These are phyloP conservation scores for Ichthyophonus hoferi DNA, from an alignment of 208 protist genomes.

Conservation along the genomic window DNA sequence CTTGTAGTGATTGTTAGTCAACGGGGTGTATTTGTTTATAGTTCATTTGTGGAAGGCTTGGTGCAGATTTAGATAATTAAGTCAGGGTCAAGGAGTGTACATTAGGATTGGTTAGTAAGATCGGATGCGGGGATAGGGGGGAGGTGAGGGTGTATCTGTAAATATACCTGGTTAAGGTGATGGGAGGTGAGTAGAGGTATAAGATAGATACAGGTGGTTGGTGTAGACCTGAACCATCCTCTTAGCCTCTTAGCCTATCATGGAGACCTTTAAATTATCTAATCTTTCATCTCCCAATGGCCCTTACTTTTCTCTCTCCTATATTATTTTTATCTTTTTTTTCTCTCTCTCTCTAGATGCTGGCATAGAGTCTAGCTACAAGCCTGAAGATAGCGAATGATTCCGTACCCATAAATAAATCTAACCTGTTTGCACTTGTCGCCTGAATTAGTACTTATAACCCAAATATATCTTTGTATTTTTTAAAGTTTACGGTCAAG, in stretches of 20 bases:
- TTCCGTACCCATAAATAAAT: too few relatives aligned
- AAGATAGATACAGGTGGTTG: neutral
- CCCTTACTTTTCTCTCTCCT: neutral
- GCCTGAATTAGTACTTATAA: too few relatives aligned
- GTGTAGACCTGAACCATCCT: neutral
- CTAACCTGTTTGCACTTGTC: too few relatives aligned
- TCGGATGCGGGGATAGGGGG: neutral
- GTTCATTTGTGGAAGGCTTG: neutral
- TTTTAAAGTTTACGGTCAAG: too few relatives aligned
- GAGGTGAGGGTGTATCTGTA: neutral
- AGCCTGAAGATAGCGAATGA: neutral
- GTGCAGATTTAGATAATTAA: neutral
- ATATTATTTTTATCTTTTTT: neutral
- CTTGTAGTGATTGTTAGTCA: too few relatives aligned
- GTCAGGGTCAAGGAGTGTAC: neutral
- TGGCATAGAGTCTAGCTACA: neutral
- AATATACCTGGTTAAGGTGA: neutral
- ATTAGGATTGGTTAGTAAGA: neutral
- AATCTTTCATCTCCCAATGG: neutral
- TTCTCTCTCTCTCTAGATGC: neutral
- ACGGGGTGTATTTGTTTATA: neutral
- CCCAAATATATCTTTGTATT: too few relatives aligned
- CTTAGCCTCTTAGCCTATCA: neutral
- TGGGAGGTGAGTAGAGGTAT: too few relatives aligned
- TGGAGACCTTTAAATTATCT: neutral